phyloP scores from a whole-genome alignment of 352 stramenopile genomes.

The Elongisporangium senticosum region DNA sequence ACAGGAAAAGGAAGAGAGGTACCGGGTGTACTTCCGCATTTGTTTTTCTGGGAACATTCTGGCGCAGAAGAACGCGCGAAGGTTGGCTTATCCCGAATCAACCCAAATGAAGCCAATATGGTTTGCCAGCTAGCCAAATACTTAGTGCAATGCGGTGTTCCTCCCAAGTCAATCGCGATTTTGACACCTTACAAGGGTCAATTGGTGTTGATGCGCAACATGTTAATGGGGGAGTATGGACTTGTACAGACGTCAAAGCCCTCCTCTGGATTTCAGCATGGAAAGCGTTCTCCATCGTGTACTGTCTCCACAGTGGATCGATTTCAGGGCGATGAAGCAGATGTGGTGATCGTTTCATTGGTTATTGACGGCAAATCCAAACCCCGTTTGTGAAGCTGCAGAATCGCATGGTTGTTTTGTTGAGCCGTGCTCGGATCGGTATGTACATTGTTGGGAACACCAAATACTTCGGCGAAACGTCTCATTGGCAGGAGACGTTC shows the following conservation, averaged over 20 bases:
- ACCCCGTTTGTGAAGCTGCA: constrained; percentile 85
- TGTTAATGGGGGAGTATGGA: constrained; percentile 42
- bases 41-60: constrained; percentile 85
- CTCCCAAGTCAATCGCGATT: constrained; percentile 67
- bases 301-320: constrained; percentile 82
- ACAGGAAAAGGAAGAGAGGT: constrained; percentile 67
- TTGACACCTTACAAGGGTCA: constrained; percentile 89
- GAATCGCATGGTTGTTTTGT: constrained; percentile 87
- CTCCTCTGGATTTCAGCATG: constrained; percentile 16
- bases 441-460: constrained; percentile 85
- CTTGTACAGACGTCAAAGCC: constrained; percentile 15
- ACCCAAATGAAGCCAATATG: constrained; percentile 73
- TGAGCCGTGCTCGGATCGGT: constrained; percentile 78
- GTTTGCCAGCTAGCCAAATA: constrained; percentile 70
- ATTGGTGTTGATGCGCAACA: constrained; percentile 78
- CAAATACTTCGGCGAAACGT: constrained; percentile 69
- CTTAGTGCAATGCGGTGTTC: constrained; percentile 70
- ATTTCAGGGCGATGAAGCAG: constrained; percentile 88
- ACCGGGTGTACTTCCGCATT: constrained; percentile 60
- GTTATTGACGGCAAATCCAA: constrained; percentile 86
- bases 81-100: constrained; percentile 75
- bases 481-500: constrained; percentile 78
- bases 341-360: constrained; percentile 83
- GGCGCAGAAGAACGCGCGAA: constrained; percentile 50
- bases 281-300: constrained; percentile 30